Percentiles rank a stretch among this genome's conserved stretches.
These are phyloP conservation scores for Uromyces viciae-fabae DNA, from an alignment of 1,284 basidiomycete species.

Conservation along the genomic window DNA sequence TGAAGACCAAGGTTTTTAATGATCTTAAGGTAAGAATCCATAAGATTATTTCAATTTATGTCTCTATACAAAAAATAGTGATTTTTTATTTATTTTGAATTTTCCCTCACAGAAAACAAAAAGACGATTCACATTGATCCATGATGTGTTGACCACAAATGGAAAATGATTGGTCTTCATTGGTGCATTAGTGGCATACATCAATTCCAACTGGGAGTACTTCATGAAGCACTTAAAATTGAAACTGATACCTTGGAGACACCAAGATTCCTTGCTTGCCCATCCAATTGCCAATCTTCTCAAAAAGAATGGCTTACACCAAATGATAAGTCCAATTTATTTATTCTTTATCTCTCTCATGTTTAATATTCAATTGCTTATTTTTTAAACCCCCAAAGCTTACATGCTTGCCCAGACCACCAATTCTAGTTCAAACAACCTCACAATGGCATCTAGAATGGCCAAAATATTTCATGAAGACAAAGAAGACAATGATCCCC, in stretches of 20 bases:
- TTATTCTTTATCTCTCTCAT: neutral
- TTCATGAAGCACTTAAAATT: neutral
- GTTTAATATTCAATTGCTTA: too few species aligned
- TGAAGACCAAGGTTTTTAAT: too few species aligned
- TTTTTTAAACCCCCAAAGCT: too few species aligned
- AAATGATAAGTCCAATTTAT: neutral
- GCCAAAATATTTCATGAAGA: neutral
- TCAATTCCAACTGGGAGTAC: neutral
- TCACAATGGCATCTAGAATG: neutral
- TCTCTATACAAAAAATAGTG: too few species aligned
- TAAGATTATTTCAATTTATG: too few species aligned
- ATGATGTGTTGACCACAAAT: neutral
- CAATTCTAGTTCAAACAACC: neutral
- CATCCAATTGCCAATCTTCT: neutral
- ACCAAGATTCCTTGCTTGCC: neutral
- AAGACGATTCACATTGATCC: conserved; percentile 4
- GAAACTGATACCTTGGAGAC: neutral
- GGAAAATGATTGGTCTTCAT: neutral
- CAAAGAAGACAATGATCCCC: neutral
- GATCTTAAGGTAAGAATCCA: too few species aligned
- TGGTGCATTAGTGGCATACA: neutral
- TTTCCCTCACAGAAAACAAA: too few species aligned
- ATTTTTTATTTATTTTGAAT: too few species aligned
- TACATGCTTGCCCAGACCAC: neutral
- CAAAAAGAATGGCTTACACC: neutral